Evolutionary conservation across 192 early-diverging fungal species (phyloP).

Genomic region (Glomus cerebriforme): DNA sequence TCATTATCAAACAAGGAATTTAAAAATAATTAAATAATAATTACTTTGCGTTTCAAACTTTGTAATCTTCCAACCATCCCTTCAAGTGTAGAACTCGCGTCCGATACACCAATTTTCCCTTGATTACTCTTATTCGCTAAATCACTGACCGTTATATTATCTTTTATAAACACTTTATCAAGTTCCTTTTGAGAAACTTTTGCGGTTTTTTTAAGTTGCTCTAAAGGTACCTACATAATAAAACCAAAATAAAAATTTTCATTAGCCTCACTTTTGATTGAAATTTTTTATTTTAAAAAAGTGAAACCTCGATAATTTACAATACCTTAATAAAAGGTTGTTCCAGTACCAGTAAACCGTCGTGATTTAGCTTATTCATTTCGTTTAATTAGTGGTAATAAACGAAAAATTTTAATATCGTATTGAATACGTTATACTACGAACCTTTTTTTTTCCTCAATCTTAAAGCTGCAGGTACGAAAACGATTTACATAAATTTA

Average conservation of each 20-base stretch:
- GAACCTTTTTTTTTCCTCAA: not conserved
- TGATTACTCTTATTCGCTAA: conserved; percentile 49
- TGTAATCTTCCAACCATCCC: conserved; percentile 67
- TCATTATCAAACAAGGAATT: not conserved
- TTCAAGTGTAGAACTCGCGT: conserved; percentile 64
- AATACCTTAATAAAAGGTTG: conserved; percentile 91
- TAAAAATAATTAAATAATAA: not conserved
- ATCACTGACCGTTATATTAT: conserved; percentile 50
- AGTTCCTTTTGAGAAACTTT: conserved; percentile 73
- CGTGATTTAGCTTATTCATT: conserved; percentile 75
- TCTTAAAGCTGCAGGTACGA: no score
- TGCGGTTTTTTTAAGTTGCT: conserved; percentile 81
- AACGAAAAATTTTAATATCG: not conserved
- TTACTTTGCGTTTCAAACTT: conserved; percentile 77
- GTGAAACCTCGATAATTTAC: no score
- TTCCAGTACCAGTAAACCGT: conserved; percentile 86
- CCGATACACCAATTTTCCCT: conserved; percentile 48
- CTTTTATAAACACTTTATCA: conserved; percentile 73
- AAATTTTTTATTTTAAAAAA: not conserved
- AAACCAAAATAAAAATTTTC: not conserved
- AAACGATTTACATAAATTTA: no score
- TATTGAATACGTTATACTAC: not conserved
- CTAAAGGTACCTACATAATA: conserved; percentile 69
- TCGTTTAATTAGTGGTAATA: not conserved
- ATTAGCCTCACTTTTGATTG: not conserved